Percentiles rank a stretch among this genome's conserved stretches.
phyloP scores from a whole-genome alignment of 805 yeast genomes.

The Priceomyces carsonii region DNA sequence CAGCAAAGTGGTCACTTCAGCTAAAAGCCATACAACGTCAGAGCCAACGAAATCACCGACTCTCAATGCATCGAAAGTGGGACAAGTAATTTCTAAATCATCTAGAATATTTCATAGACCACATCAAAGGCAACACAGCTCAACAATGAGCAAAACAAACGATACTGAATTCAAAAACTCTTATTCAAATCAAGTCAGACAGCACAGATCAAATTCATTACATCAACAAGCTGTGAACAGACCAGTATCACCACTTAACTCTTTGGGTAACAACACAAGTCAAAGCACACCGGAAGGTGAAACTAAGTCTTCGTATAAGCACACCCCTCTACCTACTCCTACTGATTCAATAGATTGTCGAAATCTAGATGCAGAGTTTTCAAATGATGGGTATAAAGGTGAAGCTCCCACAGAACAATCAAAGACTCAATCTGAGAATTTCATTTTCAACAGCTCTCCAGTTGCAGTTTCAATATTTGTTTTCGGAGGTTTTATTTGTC shows the following conservation, averaged over 20 bases:
- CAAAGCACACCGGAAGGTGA: too few relatives aligned
- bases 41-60: neutral
- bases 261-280: too few relatives aligned
- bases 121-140: slow-evolving; percentile 12
- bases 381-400: too few relatives aligned
- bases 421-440: too few relatives aligned
- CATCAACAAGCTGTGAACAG: slow-evolving; percentile 12
- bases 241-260: slow-evolving; percentile 21
- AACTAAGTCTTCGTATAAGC: too few relatives aligned
- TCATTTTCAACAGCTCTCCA: too few relatives aligned
- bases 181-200: slow-evolving; percentile 34
- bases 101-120: slow-evolving; percentile 26
- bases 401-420: too few relatives aligned
- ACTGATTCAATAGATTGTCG: too few relatives aligned
- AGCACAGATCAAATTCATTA: slow-evolving; percentile 29
- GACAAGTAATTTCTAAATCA: slow-evolving; percentile 27
- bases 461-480: slow-evolving; percentile 29
- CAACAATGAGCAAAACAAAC: slow-evolving; percentile 11
- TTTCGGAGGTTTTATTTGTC: slow-evolving; percentile 39
- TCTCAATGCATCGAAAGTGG: slow-evolving; percentile 13
- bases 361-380: too few relatives aligned
- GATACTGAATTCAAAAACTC: slow-evolving; percentile 23
- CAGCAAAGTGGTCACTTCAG: slow-evolving; percentile 1
- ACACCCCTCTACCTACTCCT: too few relatives aligned
- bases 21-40: too few relatives aligned